phyloP scores from a whole-genome alignment of 2,329 filamentous ascomycete species.

The Westerdykella aurantiaca region DNA sequence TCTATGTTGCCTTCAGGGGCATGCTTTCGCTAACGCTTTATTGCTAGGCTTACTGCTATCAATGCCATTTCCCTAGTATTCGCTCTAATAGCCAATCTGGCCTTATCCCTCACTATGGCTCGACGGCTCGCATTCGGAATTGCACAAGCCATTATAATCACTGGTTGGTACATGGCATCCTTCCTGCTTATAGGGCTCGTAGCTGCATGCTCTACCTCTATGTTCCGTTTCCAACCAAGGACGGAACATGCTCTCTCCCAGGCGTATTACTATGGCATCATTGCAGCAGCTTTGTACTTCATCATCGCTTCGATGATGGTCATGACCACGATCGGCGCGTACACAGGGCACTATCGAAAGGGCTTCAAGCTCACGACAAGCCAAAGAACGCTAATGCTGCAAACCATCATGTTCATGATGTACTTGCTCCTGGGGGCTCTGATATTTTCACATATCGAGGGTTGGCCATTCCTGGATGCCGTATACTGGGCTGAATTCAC shows the following conservation, averaged over 20 bases:
- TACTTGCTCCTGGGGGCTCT: slow-evolving; percentile 46
- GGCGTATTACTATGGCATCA: slow-evolving; percentile 56
- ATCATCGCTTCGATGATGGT: slow-evolving; percentile 51
- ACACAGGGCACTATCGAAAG: slow-evolving; percentile 49
- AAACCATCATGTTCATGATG: slow-evolving; percentile 47
- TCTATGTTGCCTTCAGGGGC: not conserved
- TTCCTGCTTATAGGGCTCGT: slow-evolving; percentile 51
- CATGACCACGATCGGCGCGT: slow-evolving; percentile 52
- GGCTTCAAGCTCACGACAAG: slow-evolving; percentile 52
- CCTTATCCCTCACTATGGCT: slow-evolving; percentile 56
- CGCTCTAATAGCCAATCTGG: slow-evolving; percentile 51
- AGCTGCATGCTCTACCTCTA: slow-evolving; percentile 40
- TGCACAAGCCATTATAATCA: slow-evolving; percentile 55
- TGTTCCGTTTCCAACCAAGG: slow-evolving; percentile 41
- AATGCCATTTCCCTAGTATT: slow-evolving; percentile 52
- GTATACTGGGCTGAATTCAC: slow-evolving; percentile 55
- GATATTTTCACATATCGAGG: slow-evolving; percentile 46
- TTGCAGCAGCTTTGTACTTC: slow-evolving; percentile 53
- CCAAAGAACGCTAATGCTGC: slow-evolving; percentile 52
- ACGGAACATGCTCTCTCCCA: slow-evolving; percentile 47
- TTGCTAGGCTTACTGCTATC: slow-evolving; percentile 45
- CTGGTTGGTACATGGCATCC: slow-evolving; percentile 54
- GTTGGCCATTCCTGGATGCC: slow-evolving; percentile 49
- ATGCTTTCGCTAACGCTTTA: not conserved
- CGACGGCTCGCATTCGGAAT: slow-evolving; percentile 49